Conservation (phyloP, 2,329 filamentous ascomycete species). For the Penicillium decumbens region DNA sequence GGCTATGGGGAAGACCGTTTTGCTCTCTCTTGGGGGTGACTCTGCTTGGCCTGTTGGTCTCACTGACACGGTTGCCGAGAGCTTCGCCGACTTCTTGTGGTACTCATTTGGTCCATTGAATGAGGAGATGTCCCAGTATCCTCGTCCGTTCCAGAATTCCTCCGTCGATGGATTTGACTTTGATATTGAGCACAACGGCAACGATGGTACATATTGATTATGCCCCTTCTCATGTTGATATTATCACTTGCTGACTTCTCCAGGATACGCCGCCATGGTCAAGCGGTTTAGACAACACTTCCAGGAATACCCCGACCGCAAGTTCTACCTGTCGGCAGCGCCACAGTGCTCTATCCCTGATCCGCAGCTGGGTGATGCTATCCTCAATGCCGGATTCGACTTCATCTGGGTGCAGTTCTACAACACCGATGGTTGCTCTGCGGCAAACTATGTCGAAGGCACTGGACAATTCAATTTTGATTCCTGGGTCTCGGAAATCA, state of each 20-base stretch:
- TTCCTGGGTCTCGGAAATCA: constrained; percentile 42
- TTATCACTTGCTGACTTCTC: neutral
- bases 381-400: constrained; percentile 46
- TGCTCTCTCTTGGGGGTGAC: constrained; percentile 49
- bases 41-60: constrained; percentile 30
- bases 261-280: constrained; percentile 48
- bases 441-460: constrained; percentile 39
- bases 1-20: constrained; percentile 40
- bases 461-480: constrained; percentile 45
- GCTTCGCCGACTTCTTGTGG: constrained; percentile 50
- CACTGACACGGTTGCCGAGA: constrained; percentile 29
- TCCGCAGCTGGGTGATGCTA: constrained; percentile 43
- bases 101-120: constrained; percentile 46
- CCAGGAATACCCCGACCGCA: constrained; percentile 27
- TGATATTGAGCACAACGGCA: constrained; percentile 40
- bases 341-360: constrained; percentile 52
- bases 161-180: constrained; percentile 52
- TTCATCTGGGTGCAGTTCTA: constrained; percentile 56
- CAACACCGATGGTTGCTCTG: constrained; percentile 51
- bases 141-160: constrained; percentile 47
- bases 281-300: constrained; percentile 44
- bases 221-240: neutral
- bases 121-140: constrained; percentile 28
- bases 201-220: constrained; percentile 26
- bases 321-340: constrained; percentile 51